phyloP scores from a whole-genome alignment of 2,329 filamentous ascomycete genomes.

The Penicillium sp. region DNA sequence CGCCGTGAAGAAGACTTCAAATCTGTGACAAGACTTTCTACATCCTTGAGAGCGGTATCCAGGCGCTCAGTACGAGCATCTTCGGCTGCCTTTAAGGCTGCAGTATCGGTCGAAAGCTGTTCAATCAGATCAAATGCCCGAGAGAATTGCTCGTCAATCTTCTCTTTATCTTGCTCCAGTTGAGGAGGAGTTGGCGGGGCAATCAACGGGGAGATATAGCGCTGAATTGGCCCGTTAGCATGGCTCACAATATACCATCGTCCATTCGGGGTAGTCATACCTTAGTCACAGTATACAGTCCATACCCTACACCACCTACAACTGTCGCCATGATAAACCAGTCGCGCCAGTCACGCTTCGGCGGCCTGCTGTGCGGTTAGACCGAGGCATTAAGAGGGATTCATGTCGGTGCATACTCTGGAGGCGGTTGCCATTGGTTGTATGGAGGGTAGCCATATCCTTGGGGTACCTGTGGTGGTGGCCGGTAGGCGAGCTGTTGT shows the following conservation, averaged over 20 bases:
- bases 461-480: slow-evolving; percentile 42
- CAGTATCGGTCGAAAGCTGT: slow-evolving; percentile 86
- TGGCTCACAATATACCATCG: background rate
- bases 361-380: slow-evolving; percentile 46
- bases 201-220: slow-evolving; percentile 88
- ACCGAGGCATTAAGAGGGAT: background rate
- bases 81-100: slow-evolving; percentile 82
- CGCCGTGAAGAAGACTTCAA: slow-evolving; percentile 78
- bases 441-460: slow-evolving; percentile 54
- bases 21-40: slow-evolving; percentile 78
- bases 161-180: slow-evolving; percentile 88
- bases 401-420: slow-evolving; percentile 45
- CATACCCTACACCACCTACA: slow-evolving; percentile 84
- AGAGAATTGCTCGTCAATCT: slow-evolving; percentile 90
- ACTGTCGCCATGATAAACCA: slow-evolving; percentile 99
- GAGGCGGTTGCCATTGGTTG: slow-evolving; percentile 55
- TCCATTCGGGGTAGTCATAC: slow-evolving; percentile 42
- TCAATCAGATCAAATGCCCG: slow-evolving; percentile 89
- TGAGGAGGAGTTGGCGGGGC: slow-evolving; percentile 91
- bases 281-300: slow-evolving; percentile 83
- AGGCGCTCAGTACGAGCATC: slow-evolving; percentile 78
- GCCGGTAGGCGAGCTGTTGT: slow-evolving; percentile 40
- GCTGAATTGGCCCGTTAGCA: slow-evolving; percentile 50
- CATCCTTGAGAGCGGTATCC: slow-evolving; percentile 75
- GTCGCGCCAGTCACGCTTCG: slow-evolving; percentile 90